Evolutionary conservation across 306 rosid species (phyloP).

Genomic region (Alnus rubra): DNA sequence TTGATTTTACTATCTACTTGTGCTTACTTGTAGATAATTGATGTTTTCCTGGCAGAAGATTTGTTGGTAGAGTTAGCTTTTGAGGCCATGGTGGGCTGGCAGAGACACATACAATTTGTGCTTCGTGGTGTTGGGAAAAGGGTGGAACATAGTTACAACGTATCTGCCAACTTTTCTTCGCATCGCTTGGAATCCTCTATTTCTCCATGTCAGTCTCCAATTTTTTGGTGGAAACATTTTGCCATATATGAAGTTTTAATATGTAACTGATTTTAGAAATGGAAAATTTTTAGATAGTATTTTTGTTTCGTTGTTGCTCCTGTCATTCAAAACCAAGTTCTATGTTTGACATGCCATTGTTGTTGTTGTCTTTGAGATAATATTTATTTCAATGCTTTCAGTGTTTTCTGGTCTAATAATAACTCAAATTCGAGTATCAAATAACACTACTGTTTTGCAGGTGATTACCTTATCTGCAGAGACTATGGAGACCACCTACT

Average conservation of each 20-base stretch:
- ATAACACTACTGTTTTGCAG: slow-evolving; percentile 36
- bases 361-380: neutral
- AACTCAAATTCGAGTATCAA: slow-evolving; percentile 7
- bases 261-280: neutral
- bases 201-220: slow-evolving; percentile 47
- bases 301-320: neutral
- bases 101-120: slow-evolving; percentile 57
- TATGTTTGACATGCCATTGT: neutral
- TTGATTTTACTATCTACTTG: neutral
- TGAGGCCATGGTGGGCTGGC: slow-evolving; percentile 78
- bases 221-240: neutral
- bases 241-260: neutral
- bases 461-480: slow-evolving; percentile 45
- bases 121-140: slow-evolving; percentile 54
- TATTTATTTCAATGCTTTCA: slow-evolving; percentile 1
- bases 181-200: slow-evolving; percentile 45
- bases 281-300: neutral
- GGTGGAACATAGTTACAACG: slow-evolving; percentile 34
- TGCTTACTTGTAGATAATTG: neutral
- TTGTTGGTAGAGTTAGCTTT: slow-evolving; percentile 11
- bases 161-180: slow-evolving; percentile 38
- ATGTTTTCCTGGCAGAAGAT: neutral
- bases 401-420: neutral
- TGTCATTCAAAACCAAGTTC: neutral
- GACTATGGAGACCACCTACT: slow-evolving; percentile 43